phyloP scores from a whole-genome alignment of 1,284 basidiomycete genomes.

The Porogramme epimiltina region DNA sequence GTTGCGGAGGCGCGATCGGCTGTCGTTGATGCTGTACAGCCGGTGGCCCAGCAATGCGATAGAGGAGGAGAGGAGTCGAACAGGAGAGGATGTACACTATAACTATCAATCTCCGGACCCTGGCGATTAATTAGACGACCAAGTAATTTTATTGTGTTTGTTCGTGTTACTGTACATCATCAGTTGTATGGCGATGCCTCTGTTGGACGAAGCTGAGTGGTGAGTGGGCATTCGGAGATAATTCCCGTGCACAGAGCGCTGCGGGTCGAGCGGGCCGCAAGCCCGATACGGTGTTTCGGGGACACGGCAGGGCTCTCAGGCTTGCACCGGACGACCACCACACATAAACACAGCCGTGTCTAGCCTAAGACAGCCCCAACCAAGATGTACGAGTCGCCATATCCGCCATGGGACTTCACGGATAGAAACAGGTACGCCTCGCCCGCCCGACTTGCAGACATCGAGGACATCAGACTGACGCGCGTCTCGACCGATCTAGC shows the following conservation, averaged over 20 bases:
- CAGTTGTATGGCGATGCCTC: too few relatives aligned
- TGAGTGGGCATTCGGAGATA: too few relatives aligned
- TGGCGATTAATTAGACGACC: constrained; percentile 12
- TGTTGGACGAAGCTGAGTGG: too few relatives aligned
- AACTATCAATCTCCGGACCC: constrained; percentile 11
- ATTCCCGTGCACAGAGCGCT: too few relatives aligned
- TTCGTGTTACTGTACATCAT: too few relatives aligned
- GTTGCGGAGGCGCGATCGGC: background rate
- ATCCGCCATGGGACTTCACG: constrained; percentile 27
- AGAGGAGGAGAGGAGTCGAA: too few relatives aligned
- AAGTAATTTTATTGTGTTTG: constrained; percentile 9
- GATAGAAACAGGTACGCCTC: constrained; percentile 22
- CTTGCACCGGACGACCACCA: too few relatives aligned
- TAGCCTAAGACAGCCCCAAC: background rate
- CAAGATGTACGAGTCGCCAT: constrained; percentile 25
- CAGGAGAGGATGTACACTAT: constrained; percentile 13
- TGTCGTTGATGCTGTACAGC: background rate
- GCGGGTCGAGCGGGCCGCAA: too few relatives aligned
- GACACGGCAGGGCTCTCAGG: too few relatives aligned
- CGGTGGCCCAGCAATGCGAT: too few relatives aligned
- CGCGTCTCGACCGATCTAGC: constrained; percentile 8
- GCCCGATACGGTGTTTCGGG: too few relatives aligned
- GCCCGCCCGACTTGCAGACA: background rate
- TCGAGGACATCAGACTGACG: background rate
- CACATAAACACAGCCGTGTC: too few relatives aligned